A percentile compares a stretch with the other conserved stretches of the same genome.
These are phyloP conservation scores for Lupinus albus DNA, from an alignment of 306 rosid genomes.

Conservation along the genomic window DNA sequence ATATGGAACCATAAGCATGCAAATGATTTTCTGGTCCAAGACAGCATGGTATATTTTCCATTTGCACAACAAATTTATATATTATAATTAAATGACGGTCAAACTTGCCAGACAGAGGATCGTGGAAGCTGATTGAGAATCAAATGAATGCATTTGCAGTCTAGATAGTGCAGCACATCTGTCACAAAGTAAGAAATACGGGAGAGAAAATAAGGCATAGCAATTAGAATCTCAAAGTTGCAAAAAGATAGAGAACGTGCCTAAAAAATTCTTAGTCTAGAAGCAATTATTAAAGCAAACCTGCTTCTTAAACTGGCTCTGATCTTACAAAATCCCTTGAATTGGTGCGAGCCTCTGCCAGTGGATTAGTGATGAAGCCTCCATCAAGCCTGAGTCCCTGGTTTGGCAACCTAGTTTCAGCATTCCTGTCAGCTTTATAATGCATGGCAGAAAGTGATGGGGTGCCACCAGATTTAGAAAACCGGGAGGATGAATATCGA, in stretches of 20 bases:
- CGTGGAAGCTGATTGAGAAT: constrained; percentile 35
- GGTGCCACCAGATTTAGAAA: constrained; percentile 51
- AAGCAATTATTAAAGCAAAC: constrained; percentile 35
- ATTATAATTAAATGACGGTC: constrained; percentile 29
- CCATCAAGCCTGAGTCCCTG: constrained; percentile 58
- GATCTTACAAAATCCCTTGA: constrained; percentile 49
- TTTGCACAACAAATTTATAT: constrained; percentile 29
- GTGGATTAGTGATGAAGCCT: constrained; percentile 84
- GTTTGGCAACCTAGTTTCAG: constrained; percentile 53
- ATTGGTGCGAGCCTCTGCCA: constrained; percentile 65
- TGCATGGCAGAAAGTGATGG: constrained; percentile 52
- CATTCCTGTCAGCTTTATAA: constrained; percentile 45
- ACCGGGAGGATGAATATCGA: constrained; percentile 53
- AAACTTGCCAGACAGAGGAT: constrained; percentile 17
- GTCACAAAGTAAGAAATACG: constrained; percentile 31
- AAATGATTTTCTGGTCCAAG: neutral
- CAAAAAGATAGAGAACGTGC: neutral
- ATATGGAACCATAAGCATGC: no score
- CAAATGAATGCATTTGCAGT: constrained; percentile 36
- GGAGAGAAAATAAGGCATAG: neutral
- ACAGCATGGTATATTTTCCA: constrained; percentile 18
- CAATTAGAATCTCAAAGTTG: constrained; percentile 27
- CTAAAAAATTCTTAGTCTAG: neutral
- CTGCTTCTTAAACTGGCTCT: constrained; percentile 42
- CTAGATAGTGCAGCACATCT: constrained; percentile 41